Conservation (phyloP, 345 rosid species). For the Psidium friedrichsthalianum region DNA sequence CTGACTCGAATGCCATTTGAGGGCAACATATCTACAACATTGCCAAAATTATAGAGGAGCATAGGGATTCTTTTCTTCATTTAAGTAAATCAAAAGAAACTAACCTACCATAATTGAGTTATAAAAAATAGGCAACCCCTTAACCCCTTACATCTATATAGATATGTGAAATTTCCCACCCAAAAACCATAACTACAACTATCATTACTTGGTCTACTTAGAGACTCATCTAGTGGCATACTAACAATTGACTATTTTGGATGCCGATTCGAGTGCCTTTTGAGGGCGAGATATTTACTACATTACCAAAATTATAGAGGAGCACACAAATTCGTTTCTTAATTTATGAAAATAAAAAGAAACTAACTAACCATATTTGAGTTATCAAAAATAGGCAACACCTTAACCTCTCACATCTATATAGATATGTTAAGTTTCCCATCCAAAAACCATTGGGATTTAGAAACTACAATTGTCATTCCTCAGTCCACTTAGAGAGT, state of each 20-base stretch:
- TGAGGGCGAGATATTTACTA: not conserved
- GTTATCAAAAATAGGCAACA: not conserved
- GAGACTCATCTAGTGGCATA: no score
- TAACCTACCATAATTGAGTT: not conserved
- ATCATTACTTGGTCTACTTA: no score
- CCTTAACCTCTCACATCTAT: not conserved
- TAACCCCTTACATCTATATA: no score
- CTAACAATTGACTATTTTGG: no score
- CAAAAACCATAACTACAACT: no score
- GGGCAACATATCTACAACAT: not conserved
- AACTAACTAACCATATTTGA: not conserved
- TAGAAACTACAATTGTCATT: no score
- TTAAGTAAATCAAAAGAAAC: no score
- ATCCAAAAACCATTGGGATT: no score
- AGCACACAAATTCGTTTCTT: fast-evolving
- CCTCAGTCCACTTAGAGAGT: no score
- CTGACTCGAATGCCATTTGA: not conserved
- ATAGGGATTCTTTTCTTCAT: not conserved
- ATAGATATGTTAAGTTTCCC: no score
- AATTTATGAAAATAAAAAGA: not conserved
- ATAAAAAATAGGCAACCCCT: no score
- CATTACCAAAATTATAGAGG: not conserved
- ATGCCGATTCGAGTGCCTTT: fast-evolving
- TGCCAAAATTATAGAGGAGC: not conserved
- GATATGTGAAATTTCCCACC: no score